phyloP scores from a whole-genome alignment of 1,284 basidiomycete genomes.

The Rhodotorula sp. region DNA sequence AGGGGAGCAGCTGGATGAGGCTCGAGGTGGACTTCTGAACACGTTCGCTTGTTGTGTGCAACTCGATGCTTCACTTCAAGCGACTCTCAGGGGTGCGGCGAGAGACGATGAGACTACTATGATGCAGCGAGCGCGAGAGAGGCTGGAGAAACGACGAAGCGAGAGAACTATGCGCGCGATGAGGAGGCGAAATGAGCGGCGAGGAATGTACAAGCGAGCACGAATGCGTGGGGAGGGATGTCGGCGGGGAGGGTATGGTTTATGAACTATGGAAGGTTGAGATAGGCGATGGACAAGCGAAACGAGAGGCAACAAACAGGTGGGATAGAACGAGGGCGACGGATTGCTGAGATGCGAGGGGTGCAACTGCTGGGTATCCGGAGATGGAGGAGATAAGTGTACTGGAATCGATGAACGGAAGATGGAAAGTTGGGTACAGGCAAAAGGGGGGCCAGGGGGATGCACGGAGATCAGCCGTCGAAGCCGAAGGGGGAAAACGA shows the following conservation, averaged over 20 bases:
- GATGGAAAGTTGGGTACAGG: background rate
- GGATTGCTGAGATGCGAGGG: background rate
- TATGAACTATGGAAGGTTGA: background rate
- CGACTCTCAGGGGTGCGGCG: too few species aligned
- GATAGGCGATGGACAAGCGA: background rate
- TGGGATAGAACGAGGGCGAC: background rate
- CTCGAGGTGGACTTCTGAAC: too few species aligned
- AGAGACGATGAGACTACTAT: too few species aligned
- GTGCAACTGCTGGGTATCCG: background rate
- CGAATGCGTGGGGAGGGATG: background rate
- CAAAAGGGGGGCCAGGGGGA: background rate
- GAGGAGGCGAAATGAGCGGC: background rate
- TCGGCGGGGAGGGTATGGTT: background rate
- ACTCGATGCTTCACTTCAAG: too few species aligned
- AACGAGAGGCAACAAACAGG: slow-evolving; percentile 3
- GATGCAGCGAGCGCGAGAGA: background rate
- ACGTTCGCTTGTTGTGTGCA: too few species aligned
- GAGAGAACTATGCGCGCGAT: too few species aligned
- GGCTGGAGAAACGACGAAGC: too few species aligned
- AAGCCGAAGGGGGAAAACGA: slow-evolving; percentile 20
- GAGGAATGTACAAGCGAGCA: background rate
- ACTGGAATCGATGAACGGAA: background rate
- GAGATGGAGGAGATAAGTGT: background rate
- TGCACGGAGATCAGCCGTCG: slow-evolving; percentile 1
- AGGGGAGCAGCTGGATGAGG: background rate